These are phyloP conservation scores for Mortierella sp. DNA, from an alignment of 371 early-diverging fungal species.

Conservation along the genomic window DNA sequence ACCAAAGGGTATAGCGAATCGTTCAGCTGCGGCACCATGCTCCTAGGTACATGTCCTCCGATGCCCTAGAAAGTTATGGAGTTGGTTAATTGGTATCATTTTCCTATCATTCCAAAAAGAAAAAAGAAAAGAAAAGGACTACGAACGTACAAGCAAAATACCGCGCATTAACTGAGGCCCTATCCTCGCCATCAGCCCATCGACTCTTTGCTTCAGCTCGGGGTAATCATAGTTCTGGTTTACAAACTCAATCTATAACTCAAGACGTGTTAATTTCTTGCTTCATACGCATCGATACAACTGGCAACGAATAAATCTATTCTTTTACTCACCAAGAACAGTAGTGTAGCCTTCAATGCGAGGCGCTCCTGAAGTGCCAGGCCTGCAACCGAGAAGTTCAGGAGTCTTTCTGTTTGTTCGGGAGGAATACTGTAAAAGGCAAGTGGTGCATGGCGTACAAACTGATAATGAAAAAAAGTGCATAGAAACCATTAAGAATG, in stretches of 20 bases:
- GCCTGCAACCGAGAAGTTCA: constrained; percentile 67
- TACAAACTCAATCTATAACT: constrained; percentile 64
- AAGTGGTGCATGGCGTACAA: constrained; percentile 65
- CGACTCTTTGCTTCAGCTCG: constrained; percentile 58
- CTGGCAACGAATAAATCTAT: not conserved
- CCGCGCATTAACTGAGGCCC: constrained; percentile 69
- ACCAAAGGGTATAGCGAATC: constrained; percentile 74
- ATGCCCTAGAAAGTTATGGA: constrained; percentile 62
- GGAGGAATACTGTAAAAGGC: constrained; percentile 67
- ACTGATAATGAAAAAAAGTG: constrained; percentile 52
- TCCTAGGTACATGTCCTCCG: constrained; percentile 80
- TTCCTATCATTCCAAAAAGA: not conserved
- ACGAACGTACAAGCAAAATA: constrained; percentile 64
- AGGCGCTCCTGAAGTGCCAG: constrained; percentile 71
- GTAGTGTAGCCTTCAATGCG: constrained; percentile 69
- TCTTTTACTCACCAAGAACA: constrained; percentile 65
- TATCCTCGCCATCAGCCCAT: constrained; percentile 61
- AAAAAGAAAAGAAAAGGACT: no score
- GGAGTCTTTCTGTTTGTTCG: constrained; percentile 63
- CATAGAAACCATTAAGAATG: no score
- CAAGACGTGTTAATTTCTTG: not conserved
- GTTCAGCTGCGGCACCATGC: constrained; percentile 71
- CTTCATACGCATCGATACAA: not conserved
- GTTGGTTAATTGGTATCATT: not conserved
- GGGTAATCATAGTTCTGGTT: constrained; percentile 63